Conservation (phyloP, 305 asterid genomes). For the Fraxinus dipetala region DNA sequence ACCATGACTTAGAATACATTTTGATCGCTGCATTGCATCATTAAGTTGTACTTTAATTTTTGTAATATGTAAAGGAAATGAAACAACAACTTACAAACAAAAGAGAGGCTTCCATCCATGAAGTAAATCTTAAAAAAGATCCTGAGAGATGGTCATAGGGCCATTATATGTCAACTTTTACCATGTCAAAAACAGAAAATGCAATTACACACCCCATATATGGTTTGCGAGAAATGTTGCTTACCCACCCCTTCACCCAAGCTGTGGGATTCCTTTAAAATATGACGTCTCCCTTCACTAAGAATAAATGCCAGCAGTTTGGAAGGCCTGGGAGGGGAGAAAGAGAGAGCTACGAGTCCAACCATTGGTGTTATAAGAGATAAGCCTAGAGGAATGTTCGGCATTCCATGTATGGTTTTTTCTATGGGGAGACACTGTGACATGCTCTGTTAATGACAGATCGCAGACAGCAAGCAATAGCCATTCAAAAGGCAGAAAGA, state of each 20-base stretch:
- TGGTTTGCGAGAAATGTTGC: neutral
- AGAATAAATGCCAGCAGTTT: slow-evolving; percentile 3
- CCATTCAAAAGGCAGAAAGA: slow-evolving; percentile 4
- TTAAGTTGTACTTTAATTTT: neutral
- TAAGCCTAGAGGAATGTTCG: neutral
- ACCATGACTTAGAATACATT: slow-evolving; percentile 5
- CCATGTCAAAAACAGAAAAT: neutral
- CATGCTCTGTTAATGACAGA: neutral
- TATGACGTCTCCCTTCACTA: neutral
- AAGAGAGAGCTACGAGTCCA: neutral
- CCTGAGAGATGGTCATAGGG: slow-evolving; percentile 4
- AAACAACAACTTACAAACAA: neutral
- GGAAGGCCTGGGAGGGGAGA: neutral
- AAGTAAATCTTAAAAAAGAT: neutral
- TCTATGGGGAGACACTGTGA: neutral
- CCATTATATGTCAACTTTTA: slow-evolving; percentile 1
- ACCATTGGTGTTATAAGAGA: neutral
- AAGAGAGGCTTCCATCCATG: neutral
- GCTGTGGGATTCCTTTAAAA: neutral
- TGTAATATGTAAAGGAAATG: neutral
- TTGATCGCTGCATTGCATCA: neutral
- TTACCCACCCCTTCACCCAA: neutral
- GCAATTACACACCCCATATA: neutral
- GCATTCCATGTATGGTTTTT: slow-evolving; percentile 8
- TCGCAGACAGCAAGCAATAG: slow-evolving; percentile 8